Conservation (phyloP, 2,329 filamentous ascomycete genomes). For the Cucurbitaria berberidis region DNA sequence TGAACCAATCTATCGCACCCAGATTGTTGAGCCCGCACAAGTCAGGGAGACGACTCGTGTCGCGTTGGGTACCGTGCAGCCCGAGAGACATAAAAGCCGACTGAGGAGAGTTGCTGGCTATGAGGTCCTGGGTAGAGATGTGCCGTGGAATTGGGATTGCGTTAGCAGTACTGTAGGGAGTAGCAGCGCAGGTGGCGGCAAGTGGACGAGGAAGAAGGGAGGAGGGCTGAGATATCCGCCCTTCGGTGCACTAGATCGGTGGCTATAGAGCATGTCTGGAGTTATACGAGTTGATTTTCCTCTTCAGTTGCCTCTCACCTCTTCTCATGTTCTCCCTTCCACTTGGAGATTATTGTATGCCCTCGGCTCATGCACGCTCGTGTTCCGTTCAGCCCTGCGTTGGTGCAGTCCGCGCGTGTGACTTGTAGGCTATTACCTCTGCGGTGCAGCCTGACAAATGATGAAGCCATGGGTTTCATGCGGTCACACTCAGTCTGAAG, state of each 20-base stretch:
- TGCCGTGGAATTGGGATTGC: slow-evolving; percentile 46
- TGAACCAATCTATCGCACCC: slow-evolving; percentile 39
- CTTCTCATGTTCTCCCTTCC: background rate
- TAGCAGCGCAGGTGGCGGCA: slow-evolving; percentile 8
- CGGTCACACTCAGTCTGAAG: background rate
- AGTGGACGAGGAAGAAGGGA: slow-evolving; percentile 10
- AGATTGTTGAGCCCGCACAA: slow-evolving; percentile 33
- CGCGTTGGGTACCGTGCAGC: slow-evolving; percentile 27
- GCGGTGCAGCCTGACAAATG: slow-evolving; percentile 1
- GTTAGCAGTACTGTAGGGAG: slow-evolving; percentile 37
- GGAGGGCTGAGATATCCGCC: slow-evolving; percentile 35
- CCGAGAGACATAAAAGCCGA: slow-evolving; percentile 18
- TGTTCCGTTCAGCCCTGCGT: background rate
- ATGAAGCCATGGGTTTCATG: slow-evolving; percentile 4
- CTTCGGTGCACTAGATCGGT: slow-evolving; percentile 33
- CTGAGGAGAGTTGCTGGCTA: slow-evolving; percentile 40
- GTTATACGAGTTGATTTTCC: no score
- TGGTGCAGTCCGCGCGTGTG: background rate
- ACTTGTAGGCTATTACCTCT: background rate
- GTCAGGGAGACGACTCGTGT: slow-evolving; percentile 35
- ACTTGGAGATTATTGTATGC: background rate
- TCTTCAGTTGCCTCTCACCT: no score
- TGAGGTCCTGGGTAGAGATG: slow-evolving; percentile 35
- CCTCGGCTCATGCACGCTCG: background rate
- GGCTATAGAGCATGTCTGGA: slow-evolving; percentile 34